phyloP scores from a whole-genome alignment of 2,329 filamentous ascomycete species.

The Daldinia sp. region DNA sequence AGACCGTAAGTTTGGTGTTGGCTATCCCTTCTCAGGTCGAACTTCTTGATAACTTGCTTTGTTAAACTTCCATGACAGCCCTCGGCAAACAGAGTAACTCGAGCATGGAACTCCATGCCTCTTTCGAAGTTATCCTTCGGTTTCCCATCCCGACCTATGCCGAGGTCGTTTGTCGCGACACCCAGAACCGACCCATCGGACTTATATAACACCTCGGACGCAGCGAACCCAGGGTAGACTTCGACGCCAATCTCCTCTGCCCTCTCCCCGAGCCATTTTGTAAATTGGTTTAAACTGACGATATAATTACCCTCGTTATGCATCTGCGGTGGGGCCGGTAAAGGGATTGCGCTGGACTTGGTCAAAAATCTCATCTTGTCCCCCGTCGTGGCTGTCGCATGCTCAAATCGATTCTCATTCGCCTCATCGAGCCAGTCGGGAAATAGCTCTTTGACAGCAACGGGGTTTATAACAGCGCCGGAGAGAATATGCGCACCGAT shows the following conservation, averaged over 20 bases:
- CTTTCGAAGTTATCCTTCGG: slow-evolving; percentile 93
- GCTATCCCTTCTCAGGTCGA: slow-evolving; percentile 87
- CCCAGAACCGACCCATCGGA: slow-evolving; percentile 89
- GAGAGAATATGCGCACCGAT: slow-evolving; percentile 95
- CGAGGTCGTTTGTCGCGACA: slow-evolving; percentile 95
- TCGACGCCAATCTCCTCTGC: slow-evolving; percentile 98
- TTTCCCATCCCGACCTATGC: slow-evolving; percentile 82
- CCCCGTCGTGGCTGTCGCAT: slow-evolving; percentile 83
- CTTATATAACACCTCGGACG: slow-evolving; percentile 90
- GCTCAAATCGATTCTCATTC: slow-evolving; percentile 88
- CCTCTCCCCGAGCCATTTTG: slow-evolving; percentile 94
- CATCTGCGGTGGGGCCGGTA: slow-evolving; percentile 96
- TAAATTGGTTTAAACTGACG: slow-evolving; percentile 92
- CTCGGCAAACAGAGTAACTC: slow-evolving; percentile 91
- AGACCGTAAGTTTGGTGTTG: slow-evolving; percentile 96
- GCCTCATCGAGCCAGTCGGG: slow-evolving; percentile 93
- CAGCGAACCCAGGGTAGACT: slow-evolving; percentile 95
- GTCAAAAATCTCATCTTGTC: slow-evolving; percentile 97
- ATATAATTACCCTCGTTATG: slow-evolving; percentile 98
- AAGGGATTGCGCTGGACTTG: slow-evolving; percentile 78
- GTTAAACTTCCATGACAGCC: slow-evolving; percentile 95
- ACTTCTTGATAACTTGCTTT: slow-evolving; percentile 96
- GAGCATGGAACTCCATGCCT: slow-evolving; percentile 97
- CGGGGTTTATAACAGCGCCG: slow-evolving; percentile 93
- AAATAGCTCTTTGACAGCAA: slow-evolving; percentile 87